These are phyloP conservation scores for Aureobasidium namibiae DNA, from an alignment of 2,329 filamentous ascomycete genomes.

Conservation along the genomic window DNA sequence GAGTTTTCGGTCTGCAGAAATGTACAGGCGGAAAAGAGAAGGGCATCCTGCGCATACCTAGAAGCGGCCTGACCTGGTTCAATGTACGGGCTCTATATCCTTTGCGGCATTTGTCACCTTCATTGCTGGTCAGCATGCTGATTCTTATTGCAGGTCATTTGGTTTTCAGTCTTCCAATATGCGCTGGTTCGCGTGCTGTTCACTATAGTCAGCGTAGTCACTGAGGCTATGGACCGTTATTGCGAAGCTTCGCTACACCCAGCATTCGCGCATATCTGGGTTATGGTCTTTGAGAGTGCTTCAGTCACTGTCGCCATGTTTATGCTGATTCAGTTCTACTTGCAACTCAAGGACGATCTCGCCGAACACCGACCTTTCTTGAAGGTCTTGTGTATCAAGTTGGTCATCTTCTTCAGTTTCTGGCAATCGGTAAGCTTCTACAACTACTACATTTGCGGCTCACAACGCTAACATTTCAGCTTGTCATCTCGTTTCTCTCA, in stretches of 20 bases:
- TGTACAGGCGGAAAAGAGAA: constrained; percentile 59
- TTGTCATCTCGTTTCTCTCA: constrained; percentile 53
- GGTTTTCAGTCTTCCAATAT: constrained; percentile 78
- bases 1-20: constrained; percentile 60
- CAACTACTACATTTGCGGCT: background rate
- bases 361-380: constrained; percentile 63
- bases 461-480: constrained; percentile 23
- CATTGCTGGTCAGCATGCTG: background rate
- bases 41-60: constrained; percentile 64
- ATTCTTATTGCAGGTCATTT: constrained; percentile 49
- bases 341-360: constrained; percentile 63
- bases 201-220: constrained; percentile 68
- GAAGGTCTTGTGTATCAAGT: constrained; percentile 79
- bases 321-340: constrained; percentile 79
- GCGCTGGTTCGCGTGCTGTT: constrained; percentile 72
- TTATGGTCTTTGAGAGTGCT: constrained; percentile 60
- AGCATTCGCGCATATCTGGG: constrained; percentile 78
- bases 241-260: constrained; percentile 73
- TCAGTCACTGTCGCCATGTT: constrained; percentile 82
- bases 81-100: constrained; percentile 46
- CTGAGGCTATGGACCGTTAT: constrained; percentile 61
- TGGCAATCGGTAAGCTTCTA: constrained; percentile 56
- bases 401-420: constrained; percentile 86
- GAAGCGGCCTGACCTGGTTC: constrained; percentile 81
- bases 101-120: background rate